These are phyloP conservation scores for Sphagnurus paluster DNA, from an alignment of 1,284 basidiomycete genomes.

Conservation along the genomic window DNA sequence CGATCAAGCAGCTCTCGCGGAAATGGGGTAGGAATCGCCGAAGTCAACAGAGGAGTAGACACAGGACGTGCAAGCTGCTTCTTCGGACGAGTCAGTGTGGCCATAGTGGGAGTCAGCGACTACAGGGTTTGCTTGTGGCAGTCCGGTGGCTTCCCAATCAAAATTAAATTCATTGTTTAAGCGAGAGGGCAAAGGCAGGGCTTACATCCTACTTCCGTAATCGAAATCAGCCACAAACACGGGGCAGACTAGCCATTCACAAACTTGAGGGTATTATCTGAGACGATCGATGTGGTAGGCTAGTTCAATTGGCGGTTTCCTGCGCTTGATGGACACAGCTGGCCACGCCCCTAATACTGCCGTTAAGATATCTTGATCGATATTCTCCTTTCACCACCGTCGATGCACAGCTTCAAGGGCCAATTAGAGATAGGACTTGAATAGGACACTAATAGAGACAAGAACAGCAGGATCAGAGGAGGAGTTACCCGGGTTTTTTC, in stretches of 20 bases:
- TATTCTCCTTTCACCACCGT: neutral
- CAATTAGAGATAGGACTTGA: neutral
- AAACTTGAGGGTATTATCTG: neutral
- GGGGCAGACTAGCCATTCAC: slow-evolving; percentile 1
- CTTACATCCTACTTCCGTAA: slow-evolving; percentile 9
- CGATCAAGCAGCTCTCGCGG: slow-evolving; percentile 28
- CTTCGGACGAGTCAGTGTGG: slow-evolving; percentile 32
- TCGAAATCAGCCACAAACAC: neutral
- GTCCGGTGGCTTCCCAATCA: slow-evolving; percentile 2
- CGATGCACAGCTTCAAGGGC: slow-evolving; percentile 2
- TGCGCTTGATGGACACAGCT: slow-evolving; percentile 8
- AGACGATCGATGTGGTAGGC: neutral
- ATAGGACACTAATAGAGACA: neutral
- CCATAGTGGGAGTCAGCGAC: slow-evolving; percentile 24
- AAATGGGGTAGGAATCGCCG: slow-evolving; percentile 31
- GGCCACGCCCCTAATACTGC: slow-evolving; percentile 5
- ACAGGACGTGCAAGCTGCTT: slow-evolving; percentile 17
- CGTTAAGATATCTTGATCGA: neutral
- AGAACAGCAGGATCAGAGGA: neutral
- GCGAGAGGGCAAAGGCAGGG: neutral
- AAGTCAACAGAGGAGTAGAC: slow-evolving; percentile 23
- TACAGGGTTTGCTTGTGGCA: slow-evolving; percentile 1
- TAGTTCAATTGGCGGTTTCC: slow-evolving; percentile 1
- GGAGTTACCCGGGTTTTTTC: too few relatives aligned
- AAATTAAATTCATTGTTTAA: slow-evolving; percentile 6